Conservation (phyloP, 2,329 filamentous ascomycete species). For the Calonectria pseudoreteaudii region DNA sequence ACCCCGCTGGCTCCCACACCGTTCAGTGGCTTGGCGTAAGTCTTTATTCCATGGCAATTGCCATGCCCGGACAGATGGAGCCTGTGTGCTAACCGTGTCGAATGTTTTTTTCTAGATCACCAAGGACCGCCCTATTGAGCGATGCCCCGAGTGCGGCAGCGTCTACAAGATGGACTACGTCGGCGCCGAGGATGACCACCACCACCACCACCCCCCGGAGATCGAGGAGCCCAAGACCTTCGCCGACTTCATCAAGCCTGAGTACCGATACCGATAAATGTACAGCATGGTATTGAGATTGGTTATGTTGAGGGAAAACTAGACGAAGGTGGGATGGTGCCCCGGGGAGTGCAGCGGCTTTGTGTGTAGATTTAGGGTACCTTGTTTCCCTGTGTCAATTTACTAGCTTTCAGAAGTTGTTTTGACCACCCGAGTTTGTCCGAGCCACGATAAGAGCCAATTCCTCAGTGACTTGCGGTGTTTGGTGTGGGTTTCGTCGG, state of each 20-base stretch:
- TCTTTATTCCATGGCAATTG: conserved; percentile 34
- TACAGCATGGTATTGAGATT: conserved; percentile 26
- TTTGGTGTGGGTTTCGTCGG: not conserved
- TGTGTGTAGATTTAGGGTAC: conserved; percentile 57
- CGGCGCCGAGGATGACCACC: conserved; percentile 81
- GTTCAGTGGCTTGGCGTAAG: conserved; percentile 92
- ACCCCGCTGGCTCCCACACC: conserved; percentile 89
- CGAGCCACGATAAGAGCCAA: not conserved
- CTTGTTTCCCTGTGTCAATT: conserved; percentile 51
- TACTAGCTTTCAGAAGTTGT: conserved; percentile 46
- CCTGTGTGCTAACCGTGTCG: conserved; percentile 27
- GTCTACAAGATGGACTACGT: conserved; percentile 99
- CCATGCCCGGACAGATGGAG: conserved; percentile 29
- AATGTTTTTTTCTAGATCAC: conserved; percentile 69
- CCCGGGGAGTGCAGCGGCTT: conserved; percentile 40
- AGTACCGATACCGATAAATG: conserved; percentile 81
- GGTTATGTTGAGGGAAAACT: conserved; percentile 43
- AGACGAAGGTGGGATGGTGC: conserved; percentile 36
- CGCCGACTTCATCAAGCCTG: conserved; percentile 93
- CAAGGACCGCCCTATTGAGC: conserved; percentile 90
- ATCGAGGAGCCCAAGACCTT: conserved; percentile 94
- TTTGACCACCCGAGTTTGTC: conserved; percentile 31
- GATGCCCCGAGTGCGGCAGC: conserved; percentile 96
- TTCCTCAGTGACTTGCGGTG: not conserved
- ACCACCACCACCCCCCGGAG: conserved; percentile 71